Evolutionary conservation across 1,284 basidiomycete genomes (phyloP), one percentile per base, ranked within the genome.

Genomic region (Puccinia triticina): DNA sequence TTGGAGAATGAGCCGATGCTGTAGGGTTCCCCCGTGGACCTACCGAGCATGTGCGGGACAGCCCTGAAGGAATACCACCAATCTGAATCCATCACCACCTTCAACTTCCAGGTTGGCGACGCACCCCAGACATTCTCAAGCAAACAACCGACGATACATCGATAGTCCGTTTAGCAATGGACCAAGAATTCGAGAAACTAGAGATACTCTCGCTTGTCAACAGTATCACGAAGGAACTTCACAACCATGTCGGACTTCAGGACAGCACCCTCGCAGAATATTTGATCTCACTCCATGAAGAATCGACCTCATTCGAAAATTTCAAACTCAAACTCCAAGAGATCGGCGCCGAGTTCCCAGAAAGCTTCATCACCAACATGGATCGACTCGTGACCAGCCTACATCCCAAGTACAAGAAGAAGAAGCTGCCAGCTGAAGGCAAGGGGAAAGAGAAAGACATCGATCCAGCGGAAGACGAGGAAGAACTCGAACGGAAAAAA

Each of bases 321-420:
- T 99, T 99, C 91, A 94, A 95, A 88, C 86, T 88, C 71, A 93
- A 94, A 87, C 90, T 99, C 77, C 90, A 90, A 83, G 92, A 93
- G 84, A 90, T 92, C 81, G 95, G 93, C 57, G 94, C 95, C 50
- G 92, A 92, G 84, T 96, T 98, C 86, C 92, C 94, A 1, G 93
- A 94, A 83, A 93, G 93, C 61, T 94, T 98, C 86, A 89, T 97
- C 83, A 92, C 94, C 86, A 96, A 93, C 86, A 91, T 99, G 72
- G 96, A 99, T 88, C 92, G 97, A 43, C 91, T 98, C 83, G 94
- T 99, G 85, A 90, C 96, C 76, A 93, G 91, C 83, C 91, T 98
- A 90, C 97, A 99, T 86, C 97, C 96, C 0, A 98, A 96, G 86
- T 93, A 98, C 89, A 97, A 95, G 89, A 93, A 94, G 88, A 93